Base-by-base conservation (phyloP, 1,139 yeast species). In the Kurtzmaniella quercitrusa region DNA sequence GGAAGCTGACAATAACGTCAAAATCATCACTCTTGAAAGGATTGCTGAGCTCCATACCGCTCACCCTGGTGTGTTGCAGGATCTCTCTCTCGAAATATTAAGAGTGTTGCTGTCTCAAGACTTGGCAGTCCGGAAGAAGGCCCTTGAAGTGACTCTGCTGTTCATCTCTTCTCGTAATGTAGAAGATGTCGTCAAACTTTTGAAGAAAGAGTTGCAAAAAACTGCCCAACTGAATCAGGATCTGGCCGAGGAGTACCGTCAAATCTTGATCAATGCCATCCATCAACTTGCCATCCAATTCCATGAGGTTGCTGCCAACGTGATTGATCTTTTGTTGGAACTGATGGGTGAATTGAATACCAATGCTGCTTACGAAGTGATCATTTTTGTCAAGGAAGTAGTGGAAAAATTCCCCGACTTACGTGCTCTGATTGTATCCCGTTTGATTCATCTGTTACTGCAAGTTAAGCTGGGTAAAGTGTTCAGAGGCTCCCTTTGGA, bases 401-500 rank as follows among this genome's bases (percentile, higher is more conserved):
- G 88, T 91, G 49, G 97, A 91, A 63, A 86, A 86, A 57, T 91
- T 85, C 75, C 96, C 97, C 27, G 81, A 82, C 48, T 75, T 89
- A 52, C 81, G 96, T 59, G 68, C 74, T 40, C 68, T 80, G 21
- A 85, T 91, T 44, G 65, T 94, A 44, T 66, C 69, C 40, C 82
- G 86, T 51, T 76, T 94, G 49, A 68, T 90, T 41, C 61, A 60
- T 14, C 73, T 90, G 9, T 71, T 94, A 57, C 81, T 81, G 25
- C 69, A 72, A 33, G 83, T 88, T 41, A 86, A 84, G 58, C 84
- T 95, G 49, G 95, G 96, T 7, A 89, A 89, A 58, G 96, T 93
- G 16, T 86, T 82, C 68, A 83, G 98, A 55, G 96, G 96, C 37
- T 89, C 96, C 1, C 72, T 94, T 47, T 94, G 99, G 99, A 84